Percentiles rank a stretch among this genome's conserved stretches.
These are phyloP conservation scores for Sporothrix curviconia DNA, from an alignment of 2,329 filamentous ascomycete species.

Conservation along the genomic window DNA sequence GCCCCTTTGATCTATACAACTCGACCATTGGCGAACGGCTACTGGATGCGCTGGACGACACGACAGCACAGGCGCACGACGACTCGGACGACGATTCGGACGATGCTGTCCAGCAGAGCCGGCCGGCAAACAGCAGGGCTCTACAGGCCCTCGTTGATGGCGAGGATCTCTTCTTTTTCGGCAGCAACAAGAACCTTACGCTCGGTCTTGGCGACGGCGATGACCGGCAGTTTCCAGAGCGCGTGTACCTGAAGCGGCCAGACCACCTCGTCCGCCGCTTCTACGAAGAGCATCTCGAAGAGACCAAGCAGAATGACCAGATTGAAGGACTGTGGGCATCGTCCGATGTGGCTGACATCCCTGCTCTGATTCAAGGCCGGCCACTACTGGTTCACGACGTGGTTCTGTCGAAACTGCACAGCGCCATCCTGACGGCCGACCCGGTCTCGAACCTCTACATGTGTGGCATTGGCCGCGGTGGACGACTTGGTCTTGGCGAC, in stretches of 20 bases:
- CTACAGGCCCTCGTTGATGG: slow-evolving; percentile 37
- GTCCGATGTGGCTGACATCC: slow-evolving; percentile 48
- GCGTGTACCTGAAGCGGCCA: slow-evolving; percentile 68
- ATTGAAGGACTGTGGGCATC: slow-evolving; percentile 15
- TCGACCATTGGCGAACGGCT: slow-evolving; percentile 76
- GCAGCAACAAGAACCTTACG: slow-evolving; percentile 91
- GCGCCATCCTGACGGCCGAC: slow-evolving; percentile 79
- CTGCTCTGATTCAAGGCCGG: slow-evolving; percentile 62
- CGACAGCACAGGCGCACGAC: not conserved
- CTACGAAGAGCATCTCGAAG: slow-evolving; percentile 58
- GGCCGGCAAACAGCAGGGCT: slow-evolving; percentile 7
- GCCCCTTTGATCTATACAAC: slow-evolving; percentile 87
- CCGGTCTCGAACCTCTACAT: slow-evolving; percentile 86
- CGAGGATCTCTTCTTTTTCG: slow-evolving; percentile 83
- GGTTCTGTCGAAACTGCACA: slow-evolving; percentile 84
- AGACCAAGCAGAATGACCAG: slow-evolving; percentile 20
- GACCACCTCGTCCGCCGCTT: slow-evolving; percentile 69
- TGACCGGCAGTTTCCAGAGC: slow-evolving; percentile 88
- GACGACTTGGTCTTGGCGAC: slow-evolving; percentile 80
- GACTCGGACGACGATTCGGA: slow-evolving; percentile 12
- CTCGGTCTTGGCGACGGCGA: slow-evolving; percentile 93
- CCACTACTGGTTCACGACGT: slow-evolving; percentile 75
- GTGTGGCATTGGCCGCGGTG: slow-evolving; percentile 85
- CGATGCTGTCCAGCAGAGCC: not conserved
- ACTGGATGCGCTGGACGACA: slow-evolving; percentile 37